phyloP scores from a whole-genome alignment of 2,329 filamentous ascomycete genomes.

The Colletotrichum sp. region DNA sequence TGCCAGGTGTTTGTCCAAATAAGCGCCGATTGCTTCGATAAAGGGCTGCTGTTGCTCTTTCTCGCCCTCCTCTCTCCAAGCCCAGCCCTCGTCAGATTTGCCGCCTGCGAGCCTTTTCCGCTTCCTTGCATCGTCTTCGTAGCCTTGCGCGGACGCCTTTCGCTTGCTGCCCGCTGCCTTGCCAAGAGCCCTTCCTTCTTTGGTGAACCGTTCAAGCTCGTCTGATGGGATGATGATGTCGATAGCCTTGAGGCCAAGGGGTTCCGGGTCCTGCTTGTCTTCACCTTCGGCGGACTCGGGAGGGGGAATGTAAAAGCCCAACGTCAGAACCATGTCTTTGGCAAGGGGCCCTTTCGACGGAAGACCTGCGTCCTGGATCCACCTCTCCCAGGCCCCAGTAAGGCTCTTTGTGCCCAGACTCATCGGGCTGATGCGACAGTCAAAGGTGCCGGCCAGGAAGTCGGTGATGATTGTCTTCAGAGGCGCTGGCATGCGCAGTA shows the following conservation, averaged over 20 bases:
- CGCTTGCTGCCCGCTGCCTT: neutral
- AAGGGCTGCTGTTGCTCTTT: slow-evolving; percentile 44
- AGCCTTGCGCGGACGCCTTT: slow-evolving; percentile 23
- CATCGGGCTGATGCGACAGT: slow-evolving; percentile 59
- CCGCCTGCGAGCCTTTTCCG: slow-evolving; percentile 52
- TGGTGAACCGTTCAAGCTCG: slow-evolving; percentile 52
- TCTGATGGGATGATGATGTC: slow-evolving; percentile 56
- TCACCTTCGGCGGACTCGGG: neutral
- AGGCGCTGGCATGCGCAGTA: slow-evolving; percentile 60
- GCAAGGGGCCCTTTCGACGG: slow-evolving; percentile 34
- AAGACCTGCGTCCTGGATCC: slow-evolving; percentile 46
- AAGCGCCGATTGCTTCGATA: slow-evolving; percentile 52
- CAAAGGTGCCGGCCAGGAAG: slow-evolving; percentile 59
- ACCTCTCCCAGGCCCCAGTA: slow-evolving; percentile 54
- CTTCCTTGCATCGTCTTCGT: slow-evolving; percentile 38
- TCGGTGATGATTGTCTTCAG: slow-evolving; percentile 53
- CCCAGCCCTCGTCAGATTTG: slow-evolving; percentile 58
- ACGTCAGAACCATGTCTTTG: slow-evolving; percentile 55
- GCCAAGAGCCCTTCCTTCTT: slow-evolving; percentile 37
- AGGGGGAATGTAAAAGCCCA: slow-evolving; percentile 54
- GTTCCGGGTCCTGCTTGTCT: slow-evolving; percentile 18
- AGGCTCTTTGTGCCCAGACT: slow-evolving; percentile 56
- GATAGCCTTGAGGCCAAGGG: slow-evolving; percentile 45
- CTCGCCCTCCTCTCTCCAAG: slow-evolving; percentile 41
- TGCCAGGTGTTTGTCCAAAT: slow-evolving; percentile 57